phyloP scores from a whole-genome alignment of 2,329 filamentous ascomycete species.

The Orbilia quercus region DNA sequence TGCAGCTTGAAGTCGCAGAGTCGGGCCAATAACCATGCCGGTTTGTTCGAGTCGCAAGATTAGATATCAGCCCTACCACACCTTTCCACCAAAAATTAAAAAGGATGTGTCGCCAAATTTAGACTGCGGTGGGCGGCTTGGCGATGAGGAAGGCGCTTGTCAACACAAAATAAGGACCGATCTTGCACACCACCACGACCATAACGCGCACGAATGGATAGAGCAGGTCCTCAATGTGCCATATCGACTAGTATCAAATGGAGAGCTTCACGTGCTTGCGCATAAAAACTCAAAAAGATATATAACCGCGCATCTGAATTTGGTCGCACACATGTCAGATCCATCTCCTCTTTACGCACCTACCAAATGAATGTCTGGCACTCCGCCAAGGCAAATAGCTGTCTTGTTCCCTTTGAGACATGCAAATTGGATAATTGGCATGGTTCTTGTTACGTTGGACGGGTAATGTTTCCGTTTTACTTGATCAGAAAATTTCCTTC shows the following conservation, averaged over 20 bases:
- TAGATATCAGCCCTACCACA: slow-evolving; percentile 52
- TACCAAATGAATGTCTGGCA: slow-evolving; percentile 18
- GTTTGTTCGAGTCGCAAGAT: slow-evolving; percentile 1
- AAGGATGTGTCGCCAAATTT: slow-evolving; percentile 46
- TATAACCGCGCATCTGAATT: slow-evolving; percentile 27
- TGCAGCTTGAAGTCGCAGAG: neutral
- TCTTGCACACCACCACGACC: too few species aligned
- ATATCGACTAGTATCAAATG: too few species aligned
- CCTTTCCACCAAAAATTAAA: slow-evolving; percentile 12
- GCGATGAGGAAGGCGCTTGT: slow-evolving; percentile 40
- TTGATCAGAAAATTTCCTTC: neutral
- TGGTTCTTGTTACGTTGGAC: neutral
- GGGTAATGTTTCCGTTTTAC: slow-evolving; percentile 5
- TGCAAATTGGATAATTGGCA: neutral
- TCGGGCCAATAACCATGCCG: slow-evolving; percentile 26
- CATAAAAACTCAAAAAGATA: slow-evolving; percentile 1
- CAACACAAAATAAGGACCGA: slow-evolving; percentile 18
- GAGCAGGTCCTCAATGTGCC: too few species aligned
- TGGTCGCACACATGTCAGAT: slow-evolving; percentile 40
- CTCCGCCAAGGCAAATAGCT: neutral
- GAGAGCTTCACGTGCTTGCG: slow-evolving; percentile 35
- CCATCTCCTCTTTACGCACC: slow-evolving; percentile 10
- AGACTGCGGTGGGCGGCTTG: slow-evolving; percentile 32
- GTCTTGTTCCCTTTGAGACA: neutral
- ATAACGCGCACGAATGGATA: neutral